Evolutionary conservation across 176 grass and related monocot genomes (phyloP), one percentile per base, ranked within the genome.

Genomic region (Lolium multiflorum): DNA sequence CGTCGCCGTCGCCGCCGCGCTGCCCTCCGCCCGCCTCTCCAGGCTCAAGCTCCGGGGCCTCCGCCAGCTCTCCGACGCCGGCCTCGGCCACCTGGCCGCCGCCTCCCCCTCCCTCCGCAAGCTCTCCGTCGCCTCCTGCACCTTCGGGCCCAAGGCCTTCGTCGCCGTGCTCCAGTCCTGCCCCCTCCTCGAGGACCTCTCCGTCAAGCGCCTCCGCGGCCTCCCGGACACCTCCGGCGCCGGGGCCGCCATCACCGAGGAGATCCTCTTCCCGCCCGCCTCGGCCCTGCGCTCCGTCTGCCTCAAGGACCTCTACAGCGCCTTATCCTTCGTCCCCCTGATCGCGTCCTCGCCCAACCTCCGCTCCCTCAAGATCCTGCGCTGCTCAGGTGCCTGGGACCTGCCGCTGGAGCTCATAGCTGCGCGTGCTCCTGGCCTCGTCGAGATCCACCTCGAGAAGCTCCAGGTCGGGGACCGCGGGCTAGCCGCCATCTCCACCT

Each of bases 311-410:
- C 86, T 99, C 2, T 94, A 93, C 44, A 97, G 93, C 68, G 94
- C 89, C 17, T 87, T 97, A 60, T 94, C 92, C 88, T 97, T 99
- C 70, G 87, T 95, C 10, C 89, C 94, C 18, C 73, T 99, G 22
- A 71, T 99, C 12, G 89, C 94, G 1, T 90, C 91, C 28, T 99
- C 97, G n/a, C 89, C 94, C 0, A 94, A 94, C 26, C 94, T 99
- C 39, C 88, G 88, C 22, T 82, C 91, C 1, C 88, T 99, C 25
- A 99, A 97, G 87, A 86, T 99, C 85, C 22, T 99, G 65, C 87
- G 94, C 9, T 97, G 97, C 90, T 96, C 97, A 0, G 97, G 97
- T 14, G 85, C 93, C 49, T 99, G 97, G 97, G 97, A 99, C 63
- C 81, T 80, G 3, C 89, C 95, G 15, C 61, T 99, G 5, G 87